Conservation (phyloP, 2,329 filamentous ascomycete species). For the Graphium sp. region DNA sequence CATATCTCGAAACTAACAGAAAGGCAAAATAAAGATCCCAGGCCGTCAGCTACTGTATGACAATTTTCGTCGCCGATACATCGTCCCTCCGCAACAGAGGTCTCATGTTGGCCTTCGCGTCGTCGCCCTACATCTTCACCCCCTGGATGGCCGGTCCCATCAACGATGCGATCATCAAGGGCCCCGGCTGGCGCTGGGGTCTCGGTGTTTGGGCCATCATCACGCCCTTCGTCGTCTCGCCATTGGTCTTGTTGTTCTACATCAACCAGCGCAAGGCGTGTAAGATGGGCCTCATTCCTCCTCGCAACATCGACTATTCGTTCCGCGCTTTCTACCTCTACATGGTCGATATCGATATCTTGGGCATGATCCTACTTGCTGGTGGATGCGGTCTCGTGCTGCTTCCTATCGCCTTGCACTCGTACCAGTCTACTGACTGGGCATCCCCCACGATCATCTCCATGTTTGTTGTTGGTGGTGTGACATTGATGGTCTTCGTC, state of each 20-base stretch:
- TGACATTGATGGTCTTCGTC: constrained; percentile 18
- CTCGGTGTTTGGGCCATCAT: constrained; percentile 51
- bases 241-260: constrained; percentile 37
- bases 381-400: constrained; percentile 41
- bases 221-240: constrained; percentile 38
- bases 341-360: constrained; percentile 38
- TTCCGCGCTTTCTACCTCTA: too few relatives aligned
- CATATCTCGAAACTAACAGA: background rate
- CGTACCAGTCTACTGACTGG: constrained; percentile 22
- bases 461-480: constrained; percentile 19
- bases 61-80: constrained; percentile 51
- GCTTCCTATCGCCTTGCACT: constrained; percentile 46
- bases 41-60: constrained; percentile 22
- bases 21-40: constrained; percentile 14
- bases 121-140: constrained; percentile 49
- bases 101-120: constrained; percentile 44
- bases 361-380: constrained; percentile 37
- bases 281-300: constrained; percentile 27
- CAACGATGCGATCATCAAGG: constrained; percentile 28
- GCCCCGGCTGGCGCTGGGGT: constrained; percentile 50
- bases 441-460: constrained; percentile 21
- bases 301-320: constrained; percentile 16
- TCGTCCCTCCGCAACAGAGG: constrained; percentile 48
- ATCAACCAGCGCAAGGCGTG: constrained; percentile 44
- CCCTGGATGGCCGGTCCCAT: constrained; percentile 47